phyloP scores from a whole-genome alignment of 2,329 filamentous ascomycete species.

The Pyrenophora teres region DNA sequence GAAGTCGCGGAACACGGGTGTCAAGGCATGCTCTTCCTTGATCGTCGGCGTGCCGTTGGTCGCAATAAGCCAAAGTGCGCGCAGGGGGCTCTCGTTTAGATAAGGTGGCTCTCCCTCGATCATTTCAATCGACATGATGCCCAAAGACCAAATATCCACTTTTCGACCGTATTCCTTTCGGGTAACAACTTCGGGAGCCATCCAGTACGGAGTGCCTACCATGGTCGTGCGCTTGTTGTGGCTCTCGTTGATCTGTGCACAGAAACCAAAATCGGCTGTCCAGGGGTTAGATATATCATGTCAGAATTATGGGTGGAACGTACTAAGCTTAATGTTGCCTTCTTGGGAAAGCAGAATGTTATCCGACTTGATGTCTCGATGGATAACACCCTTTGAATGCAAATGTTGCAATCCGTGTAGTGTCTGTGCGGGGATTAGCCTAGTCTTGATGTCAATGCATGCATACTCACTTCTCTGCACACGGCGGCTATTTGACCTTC shows the following conservation, averaged over 20 bases:
- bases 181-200: constrained; percentile 97
- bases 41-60: constrained; percentile 95
- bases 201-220: constrained; percentile 99
- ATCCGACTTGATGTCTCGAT: constrained; percentile 98
- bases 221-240: constrained; percentile 98
- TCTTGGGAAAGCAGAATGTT: constrained; percentile 94
- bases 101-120: constrained; percentile 98
- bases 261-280: constrained; percentile 95
- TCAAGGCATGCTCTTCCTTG: constrained; percentile 86
- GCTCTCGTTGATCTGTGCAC: constrained; percentile 95
- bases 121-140: constrained; percentile 99
- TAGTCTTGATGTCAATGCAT: not conserved
- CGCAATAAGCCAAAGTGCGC: constrained; percentile 93
- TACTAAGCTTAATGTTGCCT: constrained; percentile 97
- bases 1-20: constrained; percentile 85
- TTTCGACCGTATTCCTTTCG: constrained; percentile 97
- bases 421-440: constrained; percentile 57
- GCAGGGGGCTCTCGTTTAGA: constrained; percentile 88
- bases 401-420: constrained; percentile 90
- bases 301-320: constrained; percentile 41
- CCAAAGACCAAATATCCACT: constrained; percentile 97
- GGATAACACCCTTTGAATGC: constrained; percentile 97
- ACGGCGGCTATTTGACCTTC: constrained; percentile 97
- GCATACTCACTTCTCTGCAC: constrained; percentile 72
- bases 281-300: constrained; percentile 7